Conservation (phyloP, 352 stramenopile genomes). For the Pythium oligandrum region DNA sequence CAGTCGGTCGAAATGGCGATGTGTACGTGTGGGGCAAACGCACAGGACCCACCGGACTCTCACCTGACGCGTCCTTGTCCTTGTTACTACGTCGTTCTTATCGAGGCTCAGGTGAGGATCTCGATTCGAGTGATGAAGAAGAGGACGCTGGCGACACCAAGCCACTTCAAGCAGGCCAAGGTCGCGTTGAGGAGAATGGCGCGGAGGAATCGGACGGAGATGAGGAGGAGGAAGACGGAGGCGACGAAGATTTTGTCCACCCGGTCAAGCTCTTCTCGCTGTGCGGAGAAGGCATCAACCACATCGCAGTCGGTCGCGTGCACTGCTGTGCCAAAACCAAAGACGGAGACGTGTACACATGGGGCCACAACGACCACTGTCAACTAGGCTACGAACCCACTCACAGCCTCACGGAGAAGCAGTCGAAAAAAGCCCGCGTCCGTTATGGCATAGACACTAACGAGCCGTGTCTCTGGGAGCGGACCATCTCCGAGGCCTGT, state of each 20-base stretch:
- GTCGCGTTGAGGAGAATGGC: conserved; percentile 16
- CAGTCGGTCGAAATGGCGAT: conserved; percentile 57
- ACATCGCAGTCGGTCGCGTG: conserved; percentile 68
- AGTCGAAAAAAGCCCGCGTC: conserved; percentile 49
- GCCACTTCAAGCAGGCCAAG: conserved; percentile 4
- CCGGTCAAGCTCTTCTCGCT: conserved; percentile 60
- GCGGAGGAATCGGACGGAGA: conserved; percentile 4
- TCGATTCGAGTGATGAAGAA: conserved; percentile 55
- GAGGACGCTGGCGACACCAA: conserved; percentile 11
- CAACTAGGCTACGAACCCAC: conserved; percentile 63
- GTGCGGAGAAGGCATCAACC: conserved; percentile 60
- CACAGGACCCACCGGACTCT: conserved; percentile 49
- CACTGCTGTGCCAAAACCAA: conserved; percentile 76
- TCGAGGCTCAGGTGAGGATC: conserved; percentile 12
- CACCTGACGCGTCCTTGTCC: conserved; percentile 23
- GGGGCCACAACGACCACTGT: conserved; percentile 81
- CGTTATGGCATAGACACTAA: conserved; percentile 54
- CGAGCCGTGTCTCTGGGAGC: conserved; percentile 65
- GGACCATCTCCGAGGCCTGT: conserved; percentile 54
- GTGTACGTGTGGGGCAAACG: conserved; percentile 81
- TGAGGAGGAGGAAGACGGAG: conserved; percentile 37
- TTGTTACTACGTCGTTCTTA: conserved; percentile 38
- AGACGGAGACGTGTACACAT: conserved; percentile 79
- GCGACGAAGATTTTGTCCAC: conserved; percentile 61
- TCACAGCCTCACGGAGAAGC: conserved; percentile 48